Conservation (phyloP, 768 basidiomycete species). For the Hericium coralloides region DNA sequence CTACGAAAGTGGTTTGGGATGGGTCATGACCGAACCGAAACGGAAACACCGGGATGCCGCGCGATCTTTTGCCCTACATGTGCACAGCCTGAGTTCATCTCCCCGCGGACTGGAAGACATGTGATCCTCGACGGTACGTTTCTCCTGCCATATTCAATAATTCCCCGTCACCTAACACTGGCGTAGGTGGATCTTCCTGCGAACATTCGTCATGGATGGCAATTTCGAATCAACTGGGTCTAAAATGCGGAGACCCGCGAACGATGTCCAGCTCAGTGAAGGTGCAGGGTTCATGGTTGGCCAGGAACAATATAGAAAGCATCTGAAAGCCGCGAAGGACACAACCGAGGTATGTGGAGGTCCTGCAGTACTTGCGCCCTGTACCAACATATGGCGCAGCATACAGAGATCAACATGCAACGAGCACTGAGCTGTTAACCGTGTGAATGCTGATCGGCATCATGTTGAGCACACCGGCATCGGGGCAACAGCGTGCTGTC, state of each 20-base stretch:
- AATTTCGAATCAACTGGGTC: not conserved
- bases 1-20: not conserved
- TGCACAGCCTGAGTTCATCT: not conserved
- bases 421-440: not conserved
- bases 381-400: not conserved
- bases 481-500: not conserved
- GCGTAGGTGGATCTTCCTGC: not conserved
- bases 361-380: not conserved
- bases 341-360: not conserved
- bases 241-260: not conserved
- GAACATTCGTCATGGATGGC: not conserved
- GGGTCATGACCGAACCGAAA: not conserved
- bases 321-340: not conserved
- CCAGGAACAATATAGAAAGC: not conserved
- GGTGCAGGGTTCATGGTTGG: not conserved
- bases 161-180: too few species aligned
- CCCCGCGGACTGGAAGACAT: not conserved
- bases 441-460: not conserved
- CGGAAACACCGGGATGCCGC: not conserved
- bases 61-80: not conserved
- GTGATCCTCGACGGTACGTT: not conserved
- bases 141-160: too few species aligned
- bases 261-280: not conserved
- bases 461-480: not conserved
- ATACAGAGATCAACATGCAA: not conserved